These are phyloP conservation scores for Aspergillus carbonarius DNA, from an alignment of 2,329 filamentous ascomycete species.

Conservation along the genomic window DNA sequence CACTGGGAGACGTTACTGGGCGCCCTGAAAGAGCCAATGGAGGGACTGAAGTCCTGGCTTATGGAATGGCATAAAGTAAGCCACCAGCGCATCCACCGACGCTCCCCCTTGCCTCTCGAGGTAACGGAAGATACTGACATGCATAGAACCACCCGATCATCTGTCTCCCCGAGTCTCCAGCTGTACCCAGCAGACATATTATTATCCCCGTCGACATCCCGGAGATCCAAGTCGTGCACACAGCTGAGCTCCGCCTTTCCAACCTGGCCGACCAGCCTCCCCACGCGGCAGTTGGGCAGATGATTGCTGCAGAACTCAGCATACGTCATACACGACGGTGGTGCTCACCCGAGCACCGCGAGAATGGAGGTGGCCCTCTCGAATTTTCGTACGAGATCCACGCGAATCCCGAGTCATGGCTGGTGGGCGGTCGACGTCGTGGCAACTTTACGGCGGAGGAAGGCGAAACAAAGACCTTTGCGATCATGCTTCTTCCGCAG, in stretches of 20 bases:
- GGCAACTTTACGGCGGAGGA: slow-evolving; percentile 65
- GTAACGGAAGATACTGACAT: neutral
- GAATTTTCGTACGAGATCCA: slow-evolving; percentile 83
- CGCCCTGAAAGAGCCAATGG: slow-evolving; percentile 47
- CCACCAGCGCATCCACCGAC: neutral
- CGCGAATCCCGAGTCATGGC: slow-evolving; percentile 73
- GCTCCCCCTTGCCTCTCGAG: neutral
- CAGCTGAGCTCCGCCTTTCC: slow-evolving; percentile 51
- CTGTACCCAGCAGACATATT: slow-evolving; percentile 60
- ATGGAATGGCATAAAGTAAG: slow-evolving; percentile 57
- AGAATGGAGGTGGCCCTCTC: slow-evolving; percentile 50
- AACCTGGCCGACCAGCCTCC: slow-evolving; percentile 28
- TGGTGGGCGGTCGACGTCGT: slow-evolving; percentile 77
- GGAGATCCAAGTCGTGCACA: slow-evolving; percentile 77
- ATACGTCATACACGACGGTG: slow-evolving; percentile 59
- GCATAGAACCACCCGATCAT: slow-evolving; percentile 35
- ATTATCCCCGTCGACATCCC: slow-evolving; percentile 89
- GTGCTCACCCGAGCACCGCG: slow-evolving; percentile 37
- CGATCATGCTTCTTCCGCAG: slow-evolving; percentile 76
- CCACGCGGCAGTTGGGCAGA: slow-evolving; percentile 47
- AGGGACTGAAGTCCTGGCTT: slow-evolving; percentile 53
- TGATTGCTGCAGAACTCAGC: slow-evolving; percentile 47
- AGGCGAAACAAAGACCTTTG: slow-evolving; percentile 54
- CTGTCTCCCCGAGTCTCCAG: slow-evolving; percentile 30
- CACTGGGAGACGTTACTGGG: slow-evolving; percentile 56